These are phyloP conservation scores for Malassezia sp. DNA, from an alignment of 1,284 basidiomycete genomes.

Conservation along the genomic window DNA sequence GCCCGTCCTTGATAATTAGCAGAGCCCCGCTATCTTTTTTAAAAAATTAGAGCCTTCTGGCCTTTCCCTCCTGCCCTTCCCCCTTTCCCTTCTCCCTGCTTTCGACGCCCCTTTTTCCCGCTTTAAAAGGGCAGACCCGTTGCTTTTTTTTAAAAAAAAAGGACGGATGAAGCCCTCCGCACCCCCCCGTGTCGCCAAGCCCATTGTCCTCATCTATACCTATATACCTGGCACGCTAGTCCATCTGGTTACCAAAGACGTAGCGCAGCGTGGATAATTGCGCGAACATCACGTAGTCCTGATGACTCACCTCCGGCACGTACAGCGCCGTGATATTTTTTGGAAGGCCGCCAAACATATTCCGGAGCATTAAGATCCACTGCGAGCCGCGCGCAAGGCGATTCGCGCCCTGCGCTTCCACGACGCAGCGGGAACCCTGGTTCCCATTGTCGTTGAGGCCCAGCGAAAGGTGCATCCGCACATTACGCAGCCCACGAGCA, in stretches of 20 bases:
- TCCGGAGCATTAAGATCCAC: slow-evolving; percentile 22
- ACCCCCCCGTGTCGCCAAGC: too few relatives aligned
- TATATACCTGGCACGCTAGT: not conserved
- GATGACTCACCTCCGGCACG: slow-evolving; percentile 31
- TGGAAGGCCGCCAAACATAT: slow-evolving; percentile 20
- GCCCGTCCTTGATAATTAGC: too few relatives aligned
- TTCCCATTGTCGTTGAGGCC: slow-evolving; percentile 32
- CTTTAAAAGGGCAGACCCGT: too few relatives aligned
- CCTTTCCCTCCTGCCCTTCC: too few relatives aligned
- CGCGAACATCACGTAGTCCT: slow-evolving; percentile 25
- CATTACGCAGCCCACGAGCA: slow-evolving; percentile 22
- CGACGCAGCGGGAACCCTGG: slow-evolving; percentile 28
- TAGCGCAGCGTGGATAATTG: slow-evolving; percentile 3
- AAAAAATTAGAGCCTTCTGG: too few relatives aligned
- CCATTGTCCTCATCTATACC: too few relatives aligned
- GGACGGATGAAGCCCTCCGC: too few relatives aligned
- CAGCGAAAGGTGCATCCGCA: slow-evolving; percentile 28
- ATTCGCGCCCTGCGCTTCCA: slow-evolving; percentile 30
- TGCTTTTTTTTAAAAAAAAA: too few relatives aligned
- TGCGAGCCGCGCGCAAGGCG: slow-evolving; percentile 34
- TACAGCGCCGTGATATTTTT: slow-evolving; percentile 27
- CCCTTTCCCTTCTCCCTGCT: too few relatives aligned
- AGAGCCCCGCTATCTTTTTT: too few relatives aligned
- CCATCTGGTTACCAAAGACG: not conserved
- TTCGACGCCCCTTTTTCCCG: too few relatives aligned